Evolutionary conservation across 176 grass and related monocot species (phyloP).

Genomic region (Hsuehochloa calcarea): DNA sequence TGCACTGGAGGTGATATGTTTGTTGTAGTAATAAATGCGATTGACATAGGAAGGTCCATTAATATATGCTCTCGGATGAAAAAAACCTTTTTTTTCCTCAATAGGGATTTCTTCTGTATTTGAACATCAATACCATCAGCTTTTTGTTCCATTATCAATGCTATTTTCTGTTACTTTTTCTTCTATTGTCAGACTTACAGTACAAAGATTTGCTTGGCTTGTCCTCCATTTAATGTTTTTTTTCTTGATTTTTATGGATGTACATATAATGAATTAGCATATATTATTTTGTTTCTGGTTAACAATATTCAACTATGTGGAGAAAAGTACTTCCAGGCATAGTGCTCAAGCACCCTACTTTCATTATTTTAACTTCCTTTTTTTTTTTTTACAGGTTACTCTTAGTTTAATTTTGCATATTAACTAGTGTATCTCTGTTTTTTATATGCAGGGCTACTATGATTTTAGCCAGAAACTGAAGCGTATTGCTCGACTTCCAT

Average conservation of each 20-base stretch:
- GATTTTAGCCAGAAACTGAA: constrained; percentile 94
- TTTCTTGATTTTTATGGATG: background rate
- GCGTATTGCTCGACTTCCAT: constrained; percentile 74
- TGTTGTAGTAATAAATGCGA: background rate
- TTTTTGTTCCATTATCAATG: background rate
- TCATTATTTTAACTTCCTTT: background rate
- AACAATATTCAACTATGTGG: background rate
- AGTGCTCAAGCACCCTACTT: background rate
- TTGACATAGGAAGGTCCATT: background rate
- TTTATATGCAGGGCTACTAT: constrained; percentile 80
- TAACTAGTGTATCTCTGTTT: constrained; percentile 14
- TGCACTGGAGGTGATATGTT: background rate
- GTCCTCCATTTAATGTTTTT: background rate
- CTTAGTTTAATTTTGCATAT: constrained; percentile 11
- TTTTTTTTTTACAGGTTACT: background rate
- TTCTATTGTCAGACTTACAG: background rate
- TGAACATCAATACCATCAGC: background rate
- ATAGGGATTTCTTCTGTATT: background rate
- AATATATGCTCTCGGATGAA: background rate
- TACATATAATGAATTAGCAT: background rate
- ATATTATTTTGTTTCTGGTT: background rate
- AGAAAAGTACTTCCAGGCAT: background rate
- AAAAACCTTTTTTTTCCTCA: background rate
- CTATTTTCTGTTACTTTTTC: background rate
- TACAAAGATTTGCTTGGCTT: background rate